Conservation (phyloP, 305 asterid genomes). For the Plantago lanceolata region DNA sequence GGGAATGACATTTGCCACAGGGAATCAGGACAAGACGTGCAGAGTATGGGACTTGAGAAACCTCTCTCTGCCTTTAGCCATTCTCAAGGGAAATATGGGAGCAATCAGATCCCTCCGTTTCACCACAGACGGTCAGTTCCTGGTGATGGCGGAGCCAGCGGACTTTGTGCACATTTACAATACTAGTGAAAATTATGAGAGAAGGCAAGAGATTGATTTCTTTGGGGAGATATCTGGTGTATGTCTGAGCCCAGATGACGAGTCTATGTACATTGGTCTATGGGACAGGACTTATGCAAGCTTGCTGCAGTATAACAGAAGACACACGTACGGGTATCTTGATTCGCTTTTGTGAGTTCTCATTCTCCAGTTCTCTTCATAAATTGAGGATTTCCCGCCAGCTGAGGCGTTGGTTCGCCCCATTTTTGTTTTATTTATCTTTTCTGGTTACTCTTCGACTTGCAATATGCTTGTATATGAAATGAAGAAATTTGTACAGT, state of each 20-base stretch:
- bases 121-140: conserved; percentile 62
- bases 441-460: background rate
- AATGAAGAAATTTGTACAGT: too few species aligned
- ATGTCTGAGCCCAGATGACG: conserved; percentile 64
- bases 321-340: conserved; percentile 44
- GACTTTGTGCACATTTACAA: conserved; percentile 69
- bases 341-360: conserved; percentile 41
- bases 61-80: conserved; percentile 38
- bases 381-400: background rate
- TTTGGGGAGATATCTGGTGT: conserved; percentile 81
- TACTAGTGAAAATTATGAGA: conserved; percentile 36
- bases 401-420: background rate
- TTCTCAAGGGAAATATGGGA: conserved; percentile 61
- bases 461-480: too few species aligned
- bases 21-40: conserved; percentile 80
- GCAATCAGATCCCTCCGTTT: conserved; percentile 62
- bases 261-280: conserved; percentile 55
- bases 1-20: conserved; percentile 61
- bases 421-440: background rate
- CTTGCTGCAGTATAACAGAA: conserved; percentile 57
- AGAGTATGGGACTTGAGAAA: conserved; percentile 71
- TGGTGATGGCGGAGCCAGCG: conserved; percentile 69
- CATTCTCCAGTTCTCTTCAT: too few species aligned
- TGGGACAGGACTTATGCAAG: conserved; percentile 81
- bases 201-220: conserved; percentile 64